Evolutionary conservation across 192 early-diverging fungal species (phyloP).

Genomic region (Chytriomyces hyalinus): DNA sequence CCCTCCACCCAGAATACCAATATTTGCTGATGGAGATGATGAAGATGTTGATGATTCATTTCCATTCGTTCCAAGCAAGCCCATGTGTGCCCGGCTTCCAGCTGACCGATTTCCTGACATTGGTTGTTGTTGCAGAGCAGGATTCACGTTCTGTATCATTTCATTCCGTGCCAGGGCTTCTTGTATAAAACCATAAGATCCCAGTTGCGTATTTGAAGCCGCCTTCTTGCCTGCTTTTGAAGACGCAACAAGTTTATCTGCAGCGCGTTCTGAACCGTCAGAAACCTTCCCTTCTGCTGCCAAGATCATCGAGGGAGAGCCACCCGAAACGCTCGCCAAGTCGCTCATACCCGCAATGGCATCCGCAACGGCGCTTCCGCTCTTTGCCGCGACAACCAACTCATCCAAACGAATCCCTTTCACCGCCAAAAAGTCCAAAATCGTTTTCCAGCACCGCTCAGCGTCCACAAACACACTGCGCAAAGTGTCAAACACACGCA

Average conservation of each 20-base stretch:
- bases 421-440: constrained; percentile 25
- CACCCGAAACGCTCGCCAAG: neutral
- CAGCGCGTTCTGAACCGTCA: no score
- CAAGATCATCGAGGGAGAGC: no score
- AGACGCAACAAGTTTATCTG: no score
- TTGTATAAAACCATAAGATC: neutral
- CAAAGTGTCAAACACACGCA: constrained; percentile 32
- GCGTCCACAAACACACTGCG: constrained; percentile 24
- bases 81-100: neutral
- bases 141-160: neutral
- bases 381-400: constrained; percentile 15
- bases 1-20: neutral
- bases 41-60: neutral
- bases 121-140: no score
- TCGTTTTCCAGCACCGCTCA: constrained; percentile 29
- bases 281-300: no score
- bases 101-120: neutral
- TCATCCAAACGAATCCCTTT: constrained; percentile 37
- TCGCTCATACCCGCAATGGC: neutral
- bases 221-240: no score
- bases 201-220: no score
- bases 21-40: neutral
- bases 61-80: neutral
- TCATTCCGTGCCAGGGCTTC: neutral
- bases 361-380: neutral